Percentiles rank a stretch among this genome's conserved stretches.
Conservation (phyloP, 2,329 filamentous ascomycete species). For the Fusarium keratoplasticum region DNA sequence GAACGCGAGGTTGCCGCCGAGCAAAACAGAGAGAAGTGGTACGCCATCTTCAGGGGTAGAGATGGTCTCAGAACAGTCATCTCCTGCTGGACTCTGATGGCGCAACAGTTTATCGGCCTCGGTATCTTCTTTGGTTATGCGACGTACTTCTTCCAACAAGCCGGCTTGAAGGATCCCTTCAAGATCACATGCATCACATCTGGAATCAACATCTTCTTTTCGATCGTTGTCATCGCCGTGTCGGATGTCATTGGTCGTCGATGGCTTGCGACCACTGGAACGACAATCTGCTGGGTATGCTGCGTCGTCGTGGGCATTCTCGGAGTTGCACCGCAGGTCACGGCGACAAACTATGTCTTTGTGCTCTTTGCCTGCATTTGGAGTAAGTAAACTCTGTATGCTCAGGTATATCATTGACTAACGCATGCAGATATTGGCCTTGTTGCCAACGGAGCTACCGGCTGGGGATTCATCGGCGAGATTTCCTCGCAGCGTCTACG, state of each 20-base stretch:
- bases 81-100: slow-evolving; percentile 42
- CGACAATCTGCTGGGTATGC: background rate
- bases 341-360: background rate
- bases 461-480: background rate
- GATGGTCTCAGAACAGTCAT: slow-evolving; percentile 46
- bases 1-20: slow-evolving; percentile 39
- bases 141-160: slow-evolving; percentile 54
- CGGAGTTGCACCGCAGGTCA: background rate
- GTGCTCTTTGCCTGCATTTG: background rate
- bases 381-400: background rate
- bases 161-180: slow-evolving; percentile 41
- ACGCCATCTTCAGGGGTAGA: slow-evolving; percentile 45
- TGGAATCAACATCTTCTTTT: slow-evolving; percentile 29
- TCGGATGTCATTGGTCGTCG: background rate
- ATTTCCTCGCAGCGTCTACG: slow-evolving; percentile 10
- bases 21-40: slow-evolving; percentile 39
- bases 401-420: background rate
- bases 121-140: slow-evolving; percentile 59
- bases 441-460: background rate
- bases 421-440: background rate
- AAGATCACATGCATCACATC: slow-evolving; percentile 33
- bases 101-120: slow-evolving; percentile 27
- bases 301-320: background rate
- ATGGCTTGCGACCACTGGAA: background rate
- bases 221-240: slow-evolving; percentile 11